These are phyloP conservation scores for Xylariaceae sp. DNA, from an alignment of 2,329 filamentous ascomycete species.

Conservation along the genomic window DNA sequence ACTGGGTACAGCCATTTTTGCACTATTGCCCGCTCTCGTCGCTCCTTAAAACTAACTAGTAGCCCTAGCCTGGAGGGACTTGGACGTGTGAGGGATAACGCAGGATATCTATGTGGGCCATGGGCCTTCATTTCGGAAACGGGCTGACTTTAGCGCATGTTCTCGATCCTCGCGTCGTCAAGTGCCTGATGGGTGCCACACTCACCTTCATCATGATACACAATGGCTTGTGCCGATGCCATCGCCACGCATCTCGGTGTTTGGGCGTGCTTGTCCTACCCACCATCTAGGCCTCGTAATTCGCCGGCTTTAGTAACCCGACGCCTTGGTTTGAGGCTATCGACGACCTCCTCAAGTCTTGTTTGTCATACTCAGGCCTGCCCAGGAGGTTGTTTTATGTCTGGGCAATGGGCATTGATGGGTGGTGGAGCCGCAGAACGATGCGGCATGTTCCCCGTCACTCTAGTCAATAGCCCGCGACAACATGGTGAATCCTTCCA, in stretches of 20 bases:
- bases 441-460: not conserved
- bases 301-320: not conserved
- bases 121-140: constrained; percentile 15
- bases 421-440: constrained; percentile 4
- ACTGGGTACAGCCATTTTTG: not conserved
- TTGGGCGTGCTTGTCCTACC: no score
- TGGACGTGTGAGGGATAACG: constrained; percentile 4
- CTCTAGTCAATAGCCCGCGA: no score
- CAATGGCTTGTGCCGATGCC: no score
- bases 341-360: no score
- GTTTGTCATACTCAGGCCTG: no score
- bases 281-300: constrained; percentile 5
- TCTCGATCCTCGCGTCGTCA: constrained; percentile 1
- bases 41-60: not conserved
- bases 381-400: no score
- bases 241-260: no score
- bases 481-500: not conserved
- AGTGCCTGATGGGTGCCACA: not conserved
- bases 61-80: constrained; percentile 2
- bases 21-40: not conserved
- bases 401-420: no score
- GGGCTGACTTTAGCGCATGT: constrained; percentile 4
- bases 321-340: constrained; percentile 4
- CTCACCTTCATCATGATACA: constrained; percentile 6
- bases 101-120: constrained; percentile 13